Base-by-base conservation (phyloP, 371 early-diverging fungal species). In the Dichotomocladium elegans region DNA sequence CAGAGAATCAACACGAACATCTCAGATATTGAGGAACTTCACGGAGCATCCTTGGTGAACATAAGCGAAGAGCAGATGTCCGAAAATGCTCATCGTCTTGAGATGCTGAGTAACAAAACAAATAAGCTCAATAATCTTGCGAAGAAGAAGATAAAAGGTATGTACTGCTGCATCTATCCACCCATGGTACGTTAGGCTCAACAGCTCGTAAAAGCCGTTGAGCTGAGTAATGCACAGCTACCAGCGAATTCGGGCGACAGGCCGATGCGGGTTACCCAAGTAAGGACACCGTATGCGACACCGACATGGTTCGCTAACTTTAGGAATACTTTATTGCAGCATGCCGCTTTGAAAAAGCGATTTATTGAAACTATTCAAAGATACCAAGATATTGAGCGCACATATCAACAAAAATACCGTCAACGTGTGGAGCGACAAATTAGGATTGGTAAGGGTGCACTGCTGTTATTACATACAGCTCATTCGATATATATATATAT, bases 341-440 rank as follows among this genome's bases (percentile, higher is more conserved):
- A 87, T 57, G 82, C 78, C 4, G 72, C 82, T 22, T 51, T 91
- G 51, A 86, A 89, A 41, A 90, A 91, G 54, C 85, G 85, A 62
- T 93, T 94, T 54, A 69, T 93, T 60, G 88, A 89, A 47, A 79
- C 85, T 25, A 89, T 94, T 73, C 84, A 82, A 55, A 80, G 88
- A 34, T 94, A 91, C 58, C 89, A 90, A 69, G 77, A 81, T 41
- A 80, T 90, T 7, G 93, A 94, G 62, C 82, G 80, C 35, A 82
- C 86, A 45, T 91, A 87, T 57, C 85, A 90, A 53, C 84, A 87
- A 57, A 91, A 90, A 61, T 90, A 89, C 60, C 87, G 90, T 57
- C 86, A 86, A 41, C 77, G 93, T 42, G 83, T 93, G 78, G 90
- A 91, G 64, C 68, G 91, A 62, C 93, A 94, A 59, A 87, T 85